Conservation (phyloP, 2,329 filamentous ascomycete species). For the Colletotrichum tropicicola region DNA sequence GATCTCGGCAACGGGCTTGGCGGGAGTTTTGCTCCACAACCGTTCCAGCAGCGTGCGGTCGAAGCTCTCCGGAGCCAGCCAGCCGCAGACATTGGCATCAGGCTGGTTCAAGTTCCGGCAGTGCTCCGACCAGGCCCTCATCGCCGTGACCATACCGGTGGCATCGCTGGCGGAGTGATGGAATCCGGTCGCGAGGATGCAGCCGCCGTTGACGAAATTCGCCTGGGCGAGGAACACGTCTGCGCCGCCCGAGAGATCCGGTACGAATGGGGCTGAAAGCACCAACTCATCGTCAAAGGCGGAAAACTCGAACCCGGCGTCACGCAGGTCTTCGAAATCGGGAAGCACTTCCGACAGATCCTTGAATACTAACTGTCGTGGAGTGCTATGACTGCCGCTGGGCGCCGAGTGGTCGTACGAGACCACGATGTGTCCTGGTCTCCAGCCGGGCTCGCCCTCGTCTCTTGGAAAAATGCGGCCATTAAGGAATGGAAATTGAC, state of each 20-base stretch:
- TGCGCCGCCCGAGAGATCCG: slow-evolving; percentile 28
- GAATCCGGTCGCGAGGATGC: slow-evolving; percentile 32
- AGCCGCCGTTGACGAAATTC: slow-evolving; percentile 42
- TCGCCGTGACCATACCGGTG: slow-evolving; percentile 37
- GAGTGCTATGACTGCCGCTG: background rate
- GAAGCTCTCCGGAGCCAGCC: slow-evolving; percentile 40
- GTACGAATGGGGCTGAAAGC: slow-evolving; percentile 34
- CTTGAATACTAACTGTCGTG: slow-evolving; percentile 35
- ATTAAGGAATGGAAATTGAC: slow-evolving; percentile 45
- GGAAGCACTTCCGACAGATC: slow-evolving; percentile 37
- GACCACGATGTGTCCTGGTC: slow-evolving; percentile 35
- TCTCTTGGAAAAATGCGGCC: slow-evolving; percentile 44
- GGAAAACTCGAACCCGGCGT: slow-evolving; percentile 37
- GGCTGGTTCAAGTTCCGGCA: slow-evolving; percentile 36
- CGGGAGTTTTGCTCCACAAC: slow-evolving; percentile 37
- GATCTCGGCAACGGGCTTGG: slow-evolving; percentile 33
- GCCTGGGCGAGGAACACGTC: slow-evolving; percentile 40
- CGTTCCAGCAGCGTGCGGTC: slow-evolving; percentile 39
- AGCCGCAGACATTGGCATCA: slow-evolving; percentile 33
- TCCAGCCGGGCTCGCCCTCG: slow-evolving; percentile 38
- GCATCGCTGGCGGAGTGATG: slow-evolving; percentile 34
- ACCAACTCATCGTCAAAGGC: slow-evolving; percentile 38
- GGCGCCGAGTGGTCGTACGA: slow-evolving; percentile 30
- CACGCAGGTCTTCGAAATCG: slow-evolving; percentile 31
- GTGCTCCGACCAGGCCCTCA: slow-evolving; percentile 42